These are phyloP conservation scores for Scenedesmus sp. DNA, from an alignment of 163 green algal species.

Conservation along the genomic window DNA sequence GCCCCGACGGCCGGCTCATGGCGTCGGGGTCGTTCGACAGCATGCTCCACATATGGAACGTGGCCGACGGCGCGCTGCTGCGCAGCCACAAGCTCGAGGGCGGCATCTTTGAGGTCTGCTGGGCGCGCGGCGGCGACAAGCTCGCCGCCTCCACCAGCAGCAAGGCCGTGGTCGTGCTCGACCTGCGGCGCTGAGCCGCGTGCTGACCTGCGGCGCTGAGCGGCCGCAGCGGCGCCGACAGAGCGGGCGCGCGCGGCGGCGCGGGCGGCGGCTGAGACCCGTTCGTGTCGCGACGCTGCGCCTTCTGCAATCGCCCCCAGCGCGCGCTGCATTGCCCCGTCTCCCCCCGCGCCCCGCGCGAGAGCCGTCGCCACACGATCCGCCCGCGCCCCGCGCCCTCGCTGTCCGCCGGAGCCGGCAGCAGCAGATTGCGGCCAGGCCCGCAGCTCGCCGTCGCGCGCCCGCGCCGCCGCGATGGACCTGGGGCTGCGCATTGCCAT, in stretches of 20 bases:
- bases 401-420: neutral
- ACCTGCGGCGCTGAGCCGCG: constrained; percentile 36
- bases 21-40: constrained; percentile 72
- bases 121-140: constrained; percentile 23
- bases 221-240: too few species aligned
- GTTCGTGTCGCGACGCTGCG: neutral
- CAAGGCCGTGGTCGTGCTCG: constrained; percentile 30
- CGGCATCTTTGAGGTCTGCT: constrained; percentile 48
- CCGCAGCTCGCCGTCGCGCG: neutral
- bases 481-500: constrained; percentile 49
- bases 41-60: constrained; percentile 79
- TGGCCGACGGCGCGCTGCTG: constrained; percentile 57
- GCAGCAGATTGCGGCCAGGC: neutral
- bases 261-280: too few species aligned
- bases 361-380: too few species aligned
- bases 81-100: constrained; percentile 19
- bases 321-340: neutral
- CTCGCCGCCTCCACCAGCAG: constrained; percentile 35
- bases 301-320: neutral
- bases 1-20: constrained; percentile 73
- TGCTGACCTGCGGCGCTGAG: too few species aligned
- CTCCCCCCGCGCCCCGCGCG: too few species aligned
- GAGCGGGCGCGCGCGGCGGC: too few species aligned
- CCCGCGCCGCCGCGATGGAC: constrained; percentile 21
- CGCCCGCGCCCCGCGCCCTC: neutral